Base-by-base conservation (phyloP, 1,284 basidiomycete genomes). In the Ceratobasidium sp. region DNA sequence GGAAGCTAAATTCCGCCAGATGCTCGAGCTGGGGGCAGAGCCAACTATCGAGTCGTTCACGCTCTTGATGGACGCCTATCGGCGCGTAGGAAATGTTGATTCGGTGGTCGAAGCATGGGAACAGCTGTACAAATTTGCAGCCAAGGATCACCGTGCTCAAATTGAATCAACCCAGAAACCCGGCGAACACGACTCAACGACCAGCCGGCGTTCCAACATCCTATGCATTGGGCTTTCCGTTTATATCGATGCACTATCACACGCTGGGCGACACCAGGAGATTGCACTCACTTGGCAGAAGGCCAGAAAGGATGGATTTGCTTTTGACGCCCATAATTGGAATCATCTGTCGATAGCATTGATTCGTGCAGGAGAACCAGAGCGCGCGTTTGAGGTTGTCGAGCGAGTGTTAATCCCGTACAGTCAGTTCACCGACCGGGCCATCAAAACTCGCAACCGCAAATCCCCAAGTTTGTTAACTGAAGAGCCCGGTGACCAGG, bases 291-390 rank as follows among this genome's bases (percentile, higher is more conserved):
- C 84, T 0, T 98, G 96, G 95, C 78, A 81, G 16, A 76, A 80
- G 30, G 83, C 92, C 54, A 83, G 85, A 71, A 72, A 78, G 5
- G 77, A 82, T n/a, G 92, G 93, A 1, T 91, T 96, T 73, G 82
- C 82, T 2, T 94, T 95, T 75, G 93, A 98, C 76, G 84, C 91
- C 11, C 87, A 90, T 74, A 98, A 98, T 78, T 99, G 93, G 90
- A 98, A 98, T 76, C 87, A 93, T 74, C 82, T 96, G 25, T 84
- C 83, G 25, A 80, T 88, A 2, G 90, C 89, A 13, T 83, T 96
- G 36, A 82, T 93, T 30, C 85, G 89, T 36, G 90, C 89, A 0
- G 94, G 90, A 19, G 85, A 96, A 74, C 77, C 87, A 6, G 85
- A 88, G 72, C 88, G 89, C 54, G 94, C 93, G 2, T 92, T 96